Base-by-base conservation (phyloP, 139 green algal species). In the Ettlia oleoabundans region DNA sequence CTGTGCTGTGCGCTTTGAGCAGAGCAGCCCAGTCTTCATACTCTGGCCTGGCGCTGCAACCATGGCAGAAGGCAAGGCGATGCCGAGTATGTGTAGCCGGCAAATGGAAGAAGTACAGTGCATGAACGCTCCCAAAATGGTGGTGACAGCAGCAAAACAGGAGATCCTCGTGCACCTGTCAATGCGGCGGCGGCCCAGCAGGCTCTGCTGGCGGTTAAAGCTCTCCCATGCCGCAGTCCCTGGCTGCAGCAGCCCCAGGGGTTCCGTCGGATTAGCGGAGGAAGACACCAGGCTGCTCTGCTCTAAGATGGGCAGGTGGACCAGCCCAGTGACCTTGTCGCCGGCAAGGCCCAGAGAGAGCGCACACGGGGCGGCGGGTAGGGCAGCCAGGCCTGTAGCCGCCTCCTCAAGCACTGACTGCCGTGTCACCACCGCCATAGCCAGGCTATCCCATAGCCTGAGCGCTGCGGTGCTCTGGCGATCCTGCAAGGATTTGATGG, bases 371-470 rank as follows among this genome's bases (percentile, higher is more conserved):
- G 9, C 8, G n/a, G 5, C 55, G 15, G 55, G 55, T 22, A 65
- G 63, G 7, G 63, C 63, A 21, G 63, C 63, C 26, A 69, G 63
- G 8, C 18, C 30, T 41, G 63, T 30, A 6, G 63, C 63, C 30
- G 21, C 0, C 21, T 41, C 38, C 9, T 53, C 6, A 3, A 38
- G 55, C 28, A 55, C 26, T 28, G 55, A 33, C 26, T 38, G 32
- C 2, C 58, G 53, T 26, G 38, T 28, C 1, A 70, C 74, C 24
- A 92, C 78, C 4, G 93, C 86, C 15, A 70, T 40, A 43, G 85
- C 71, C 64, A 87, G 85, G 24, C 2, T 7, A 15, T 84, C 72
- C 71, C 58, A 40, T 33, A 58, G 22, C 35, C 30, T 24, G n/a
- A 24, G 41, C 4, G 69, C 41, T 40, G 41, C n/a, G 19, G 18